Evolutionary conservation across 176 grass and related monocot species (phyloP).

Genomic region (Oryza punctata): DNA sequence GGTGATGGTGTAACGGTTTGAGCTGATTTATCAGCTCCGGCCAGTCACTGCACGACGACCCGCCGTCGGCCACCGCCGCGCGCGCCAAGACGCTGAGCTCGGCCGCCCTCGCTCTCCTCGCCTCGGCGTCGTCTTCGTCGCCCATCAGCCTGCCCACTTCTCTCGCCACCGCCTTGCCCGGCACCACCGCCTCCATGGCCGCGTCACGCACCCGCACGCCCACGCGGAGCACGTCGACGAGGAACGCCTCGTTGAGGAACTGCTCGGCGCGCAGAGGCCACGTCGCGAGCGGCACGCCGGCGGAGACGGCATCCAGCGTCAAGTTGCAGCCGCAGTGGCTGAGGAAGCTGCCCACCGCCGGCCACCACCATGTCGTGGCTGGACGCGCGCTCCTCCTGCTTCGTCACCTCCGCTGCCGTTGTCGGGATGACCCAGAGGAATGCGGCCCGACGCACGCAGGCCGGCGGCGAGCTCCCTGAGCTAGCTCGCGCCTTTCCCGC

Average conservation of each 20-base stretch:
- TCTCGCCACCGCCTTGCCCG: conserved; percentile 23
- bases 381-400: conserved; percentile 22
- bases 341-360: conserved; percentile 53
- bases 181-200: conserved; percentile 31
- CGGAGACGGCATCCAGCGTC: conserved; percentile 32
- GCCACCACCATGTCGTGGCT: conserved; percentile 47
- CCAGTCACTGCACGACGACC: conserved; percentile 35
- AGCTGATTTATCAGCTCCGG: conserved; percentile 34
- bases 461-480: conserved; percentile 42
- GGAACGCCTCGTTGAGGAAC: conserved; percentile 60
- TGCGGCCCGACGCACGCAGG: not conserved
- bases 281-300: conserved; percentile 42
- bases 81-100: conserved; percentile 24
- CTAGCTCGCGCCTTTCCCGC: conserved; percentile 18
- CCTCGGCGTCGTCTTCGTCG: not conserved
- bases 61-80: conserved; percentile 40
- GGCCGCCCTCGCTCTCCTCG: conserved; percentile 15
- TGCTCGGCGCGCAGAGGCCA: conserved; percentile 63
- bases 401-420: not conserved
- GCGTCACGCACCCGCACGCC: conserved; percentile 41
- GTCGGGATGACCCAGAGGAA: conserved; percentile 52
- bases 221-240: conserved; percentile 45
- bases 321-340: conserved; percentile 65
- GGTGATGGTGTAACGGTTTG: not conserved
- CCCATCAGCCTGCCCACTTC: conserved; percentile 41